phyloP scores from a whole-genome alignment of 768 basidiomycete species.

The Dentipellis fragilis region DNA sequence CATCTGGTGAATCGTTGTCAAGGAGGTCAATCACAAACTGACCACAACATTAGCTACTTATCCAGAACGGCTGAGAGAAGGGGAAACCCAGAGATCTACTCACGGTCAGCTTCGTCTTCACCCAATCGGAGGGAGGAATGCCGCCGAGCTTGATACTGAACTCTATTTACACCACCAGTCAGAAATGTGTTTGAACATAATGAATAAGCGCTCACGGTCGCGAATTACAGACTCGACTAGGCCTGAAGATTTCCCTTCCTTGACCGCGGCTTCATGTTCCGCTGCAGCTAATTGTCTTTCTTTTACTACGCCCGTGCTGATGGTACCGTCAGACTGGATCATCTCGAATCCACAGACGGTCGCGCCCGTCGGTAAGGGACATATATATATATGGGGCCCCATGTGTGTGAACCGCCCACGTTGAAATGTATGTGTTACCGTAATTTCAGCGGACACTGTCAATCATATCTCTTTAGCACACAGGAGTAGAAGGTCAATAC shows the following conservation, averaged over 20 bases:
- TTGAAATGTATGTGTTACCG: background rate
- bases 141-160: slow-evolving; percentile 50
- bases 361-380: slow-evolving; percentile 46
- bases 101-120: slow-evolving; percentile 35
- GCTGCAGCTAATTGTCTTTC: slow-evolving; percentile 34
- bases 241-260: slow-evolving; percentile 30
- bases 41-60: background rate
- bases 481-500: background rate
- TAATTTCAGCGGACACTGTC: background rate
- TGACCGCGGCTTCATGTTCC: slow-evolving; percentile 30
- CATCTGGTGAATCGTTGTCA: slow-evolving; percentile 36
- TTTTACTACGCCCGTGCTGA: slow-evolving; percentile 35
- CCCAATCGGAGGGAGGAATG: slow-evolving; percentile 31
- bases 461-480: background rate
- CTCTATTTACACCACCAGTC: slow-evolving; percentile 23
- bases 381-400: slow-evolving; percentile 38
- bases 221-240: slow-evolving; percentile 39
- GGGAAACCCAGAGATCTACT: no score
- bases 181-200: background rate
- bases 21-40: slow-evolving; percentile 46
- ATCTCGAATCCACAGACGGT: slow-evolving; percentile 48
- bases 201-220: slow-evolving; percentile 30
- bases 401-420: slow-evolving; percentile 16
- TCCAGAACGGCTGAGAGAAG: background rate
- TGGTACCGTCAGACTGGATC: slow-evolving; percentile 30